Base-by-base conservation (phyloP, 768 basidiomycete species). In the Dacryopinax primogenitus region DNA sequence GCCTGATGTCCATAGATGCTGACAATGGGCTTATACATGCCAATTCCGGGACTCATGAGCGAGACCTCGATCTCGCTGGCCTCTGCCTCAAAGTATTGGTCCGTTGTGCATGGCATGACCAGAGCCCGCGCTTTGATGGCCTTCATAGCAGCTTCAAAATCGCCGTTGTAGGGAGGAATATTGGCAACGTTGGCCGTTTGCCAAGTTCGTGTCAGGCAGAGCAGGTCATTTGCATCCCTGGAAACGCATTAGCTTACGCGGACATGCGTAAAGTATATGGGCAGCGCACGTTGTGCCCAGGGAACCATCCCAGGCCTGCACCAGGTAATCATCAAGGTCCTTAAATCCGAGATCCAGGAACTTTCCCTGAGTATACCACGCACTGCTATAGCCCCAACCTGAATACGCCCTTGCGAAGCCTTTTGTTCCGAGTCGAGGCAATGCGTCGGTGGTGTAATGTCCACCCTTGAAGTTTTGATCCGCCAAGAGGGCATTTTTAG, bases 21-120 rank as follows among this genome's bases (percentile, higher is more conserved):
- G 11, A 45, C 39, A 1, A 64, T 64, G 2, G 63, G 63, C 26
- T 32, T 45, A 16, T 45, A 41, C 12, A 30, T 45, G 26, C 39
- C 63, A 21, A 41, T 41, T 9, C 45, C 63, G 3, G 37, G 37
- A 7, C 26, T 45, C n/a, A 33, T 41, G 34, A 64, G 33, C 1
- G 63, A 64, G 28, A 58, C 51, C 30, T 28, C 39, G 39, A 64
- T 33, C 41, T 64, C 63, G 28, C 30, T n/a, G n/a, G 45, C 39
- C 18, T 45, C 45, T 3, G 63, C 63, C 30, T 58, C 51, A 37
- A 66, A 66, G 45, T 66, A 66, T n/a, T 64, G 47, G 44, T 66
- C 66, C 3, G 66, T 66, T 34, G 39, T 64, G 44, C 41, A 47
- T 9, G 66, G 66, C 62, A 66, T 63, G 47, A 66, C 45, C 21